A percentile compares a stretch with the other conserved stretches of the same genome.
These are phyloP conservation scores for Noccaea bulbosa DNA, from an alignment of 345 rosid species.

Conservation along the genomic window DNA sequence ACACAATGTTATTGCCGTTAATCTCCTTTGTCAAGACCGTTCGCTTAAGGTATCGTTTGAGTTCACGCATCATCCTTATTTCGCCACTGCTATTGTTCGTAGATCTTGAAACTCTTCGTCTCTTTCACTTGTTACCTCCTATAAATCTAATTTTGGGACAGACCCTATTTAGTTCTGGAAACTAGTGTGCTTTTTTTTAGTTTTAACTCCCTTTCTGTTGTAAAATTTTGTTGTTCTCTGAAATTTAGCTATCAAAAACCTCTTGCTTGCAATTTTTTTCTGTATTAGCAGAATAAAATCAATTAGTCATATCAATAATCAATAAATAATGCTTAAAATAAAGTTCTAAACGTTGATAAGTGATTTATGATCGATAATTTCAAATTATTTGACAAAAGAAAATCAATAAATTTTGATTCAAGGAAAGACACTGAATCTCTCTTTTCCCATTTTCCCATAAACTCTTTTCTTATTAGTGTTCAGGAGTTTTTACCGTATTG, in stretches of 20 bases:
- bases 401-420: not conserved
- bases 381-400: not conserved
- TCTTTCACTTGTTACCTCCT: conserved; percentile 5
- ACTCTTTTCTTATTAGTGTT: not conserved
- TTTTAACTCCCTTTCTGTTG: not conserved
- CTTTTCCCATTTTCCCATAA: not conserved
- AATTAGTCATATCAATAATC: too few relatives aligned
- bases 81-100: conserved; percentile 85
- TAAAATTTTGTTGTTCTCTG: conserved; percentile 16
- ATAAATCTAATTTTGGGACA: conserved; percentile 3
- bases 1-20: conserved; percentile 80
- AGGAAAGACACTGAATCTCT: not conserved
- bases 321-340: too few relatives aligned
- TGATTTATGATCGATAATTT: not conserved
- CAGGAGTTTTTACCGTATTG: not conserved
- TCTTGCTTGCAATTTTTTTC: not conserved
- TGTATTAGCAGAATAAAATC: too few relatives aligned
- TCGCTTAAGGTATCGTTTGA: conserved; percentile 91
- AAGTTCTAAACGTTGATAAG: too few relatives aligned
- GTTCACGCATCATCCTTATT: conserved; percentile 84
- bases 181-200: not conserved
- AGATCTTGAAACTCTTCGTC: conserved; percentile 62
- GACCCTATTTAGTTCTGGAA: not conserved
- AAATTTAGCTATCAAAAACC: not conserved
- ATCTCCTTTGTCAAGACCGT: conserved; percentile 66